Evolutionary conservation across 441 rosid genomes (phyloP).

Genomic region (Breynia disticha): DNA sequence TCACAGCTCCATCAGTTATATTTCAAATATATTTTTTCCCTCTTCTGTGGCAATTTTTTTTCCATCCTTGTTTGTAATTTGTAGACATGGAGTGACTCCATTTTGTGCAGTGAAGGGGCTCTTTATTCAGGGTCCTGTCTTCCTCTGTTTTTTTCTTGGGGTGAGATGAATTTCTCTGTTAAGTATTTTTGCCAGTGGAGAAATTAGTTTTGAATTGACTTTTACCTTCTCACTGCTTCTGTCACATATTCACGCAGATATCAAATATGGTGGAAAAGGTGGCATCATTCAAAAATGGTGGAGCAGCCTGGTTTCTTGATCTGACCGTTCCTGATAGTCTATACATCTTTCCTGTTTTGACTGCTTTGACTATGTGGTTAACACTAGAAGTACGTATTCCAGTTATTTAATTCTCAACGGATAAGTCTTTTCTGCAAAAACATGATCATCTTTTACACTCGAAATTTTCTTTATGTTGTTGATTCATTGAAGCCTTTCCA

Average conservation of each 20-base stretch:
- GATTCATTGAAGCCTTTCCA: not conserved
- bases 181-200: not conserved
- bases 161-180: slow-evolving; percentile 33
- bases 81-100: slow-evolving; percentile 72
- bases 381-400: slow-evolving; percentile 54
- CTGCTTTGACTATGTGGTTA: slow-evolving; percentile 43
- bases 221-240: not conserved
- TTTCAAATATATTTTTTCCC: not conserved
- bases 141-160: slow-evolving; percentile 62
- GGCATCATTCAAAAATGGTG: slow-evolving; percentile 64
- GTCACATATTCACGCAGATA: slow-evolving; percentile 27
- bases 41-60: not conserved
- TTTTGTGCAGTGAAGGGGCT: slow-evolving; percentile 71
- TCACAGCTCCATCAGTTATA: not conserved
- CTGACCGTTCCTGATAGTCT: slow-evolving; percentile 54
- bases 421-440: no score
- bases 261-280: slow-evolving; percentile 74
- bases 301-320: slow-evolving; percentile 66
- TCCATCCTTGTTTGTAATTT: slow-evolving; percentile 14
- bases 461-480: not conserved
- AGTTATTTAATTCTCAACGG: not conserved
- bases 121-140: slow-evolving; percentile 65
- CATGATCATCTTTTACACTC: no score
- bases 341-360: slow-evolving; percentile 50
- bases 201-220: not conserved